Evolutionary conservation across 306 rosid genomes (phyloP).

Genomic region (Malus orientalis): DNA sequence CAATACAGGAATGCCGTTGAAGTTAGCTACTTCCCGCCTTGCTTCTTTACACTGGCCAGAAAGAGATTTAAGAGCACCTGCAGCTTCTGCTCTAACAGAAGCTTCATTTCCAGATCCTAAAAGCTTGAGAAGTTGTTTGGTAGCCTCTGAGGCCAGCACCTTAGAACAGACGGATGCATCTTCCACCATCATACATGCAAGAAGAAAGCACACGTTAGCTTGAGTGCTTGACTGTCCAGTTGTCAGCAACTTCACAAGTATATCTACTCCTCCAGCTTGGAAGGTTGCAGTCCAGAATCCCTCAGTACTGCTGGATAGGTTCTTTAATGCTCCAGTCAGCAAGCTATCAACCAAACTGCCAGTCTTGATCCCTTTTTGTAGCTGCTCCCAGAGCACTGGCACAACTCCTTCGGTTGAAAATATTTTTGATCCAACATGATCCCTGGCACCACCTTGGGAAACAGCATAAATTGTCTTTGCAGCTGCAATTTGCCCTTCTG

Average conservation of each 20-base stretch:
- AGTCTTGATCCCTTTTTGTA: conserved; percentile 58
- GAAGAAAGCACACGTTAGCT: conserved; percentile 90
- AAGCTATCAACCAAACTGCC: conserved; percentile 76
- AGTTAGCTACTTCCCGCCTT: conserved; percentile 79
- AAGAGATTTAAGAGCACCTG: conserved; percentile 90
- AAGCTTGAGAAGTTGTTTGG: conserved; percentile 83
- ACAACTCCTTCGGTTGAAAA: conserved; percentile 99
- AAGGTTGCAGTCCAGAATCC: conserved; percentile 94
- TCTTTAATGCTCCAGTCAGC: conserved; percentile 89
- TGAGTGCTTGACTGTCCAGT: conserved; percentile 69
- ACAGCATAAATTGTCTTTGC: conserved; percentile 95
- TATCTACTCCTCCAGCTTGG: conserved; percentile 82
- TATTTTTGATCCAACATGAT: conserved; percentile 95
- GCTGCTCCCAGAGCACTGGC: conserved; percentile 86
- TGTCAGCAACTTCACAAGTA: conserved; percentile 73
- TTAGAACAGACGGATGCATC: conserved; percentile 81
- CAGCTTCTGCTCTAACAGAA: conserved; percentile 95
- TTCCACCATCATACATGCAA: conserved; percentile 86
- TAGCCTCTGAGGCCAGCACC: conserved; percentile 73
- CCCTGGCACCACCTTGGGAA: conserved; percentile 89
- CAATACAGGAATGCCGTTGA: conserved; percentile 85
- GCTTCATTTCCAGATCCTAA: conserved; percentile 91
- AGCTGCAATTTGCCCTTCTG: conserved; percentile 86
- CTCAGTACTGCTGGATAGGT: conserved; percentile 82
- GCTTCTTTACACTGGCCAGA: conserved; percentile 96